Percentiles rank a stretch among this genome's conserved stretches.
These are phyloP conservation scores for Trichosporon sp. DNA, from an alignment of 1,284 basidiomycete species.

Conservation along the genomic window DNA sequence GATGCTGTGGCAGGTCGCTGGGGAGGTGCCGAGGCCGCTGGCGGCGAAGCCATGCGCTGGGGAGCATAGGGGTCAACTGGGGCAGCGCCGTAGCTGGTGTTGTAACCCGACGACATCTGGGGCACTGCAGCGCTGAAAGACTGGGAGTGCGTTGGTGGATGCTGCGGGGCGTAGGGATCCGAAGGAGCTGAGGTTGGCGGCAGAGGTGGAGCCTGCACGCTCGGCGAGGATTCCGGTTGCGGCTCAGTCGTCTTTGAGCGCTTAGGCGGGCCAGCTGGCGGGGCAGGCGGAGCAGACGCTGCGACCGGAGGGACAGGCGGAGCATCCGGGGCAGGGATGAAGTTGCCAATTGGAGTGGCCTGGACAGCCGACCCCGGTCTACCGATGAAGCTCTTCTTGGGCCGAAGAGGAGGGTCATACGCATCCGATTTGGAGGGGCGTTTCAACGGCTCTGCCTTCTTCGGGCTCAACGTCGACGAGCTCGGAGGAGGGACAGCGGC, in stretches of 20 bases:
- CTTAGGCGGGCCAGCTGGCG: slow-evolving; percentile 31
- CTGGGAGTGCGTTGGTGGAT: neutral
- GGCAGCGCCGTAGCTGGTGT: neutral
- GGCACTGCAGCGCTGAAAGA: neutral
- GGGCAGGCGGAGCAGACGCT: slow-evolving; percentile 16
- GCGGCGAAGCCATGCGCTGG: neutral
- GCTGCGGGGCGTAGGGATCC: neutral
- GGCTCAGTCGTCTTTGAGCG: slow-evolving; percentile 8
- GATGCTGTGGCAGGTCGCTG: slow-evolving; percentile 11
- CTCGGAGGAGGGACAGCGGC: slow-evolving; percentile 17
- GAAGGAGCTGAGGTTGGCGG: neutral
- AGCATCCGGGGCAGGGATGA: slow-evolving; percentile 8
- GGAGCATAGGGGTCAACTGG: slow-evolving; percentile 3
- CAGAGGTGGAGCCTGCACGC: neutral
- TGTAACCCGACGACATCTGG: neutral
- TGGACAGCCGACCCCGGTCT: neutral
- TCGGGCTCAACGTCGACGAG: slow-evolving; percentile 4
- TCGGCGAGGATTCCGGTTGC: neutral
- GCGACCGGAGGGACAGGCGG: slow-evolving; percentile 10
- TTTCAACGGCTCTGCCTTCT: slow-evolving; percentile 26
- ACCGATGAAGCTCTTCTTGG: slow-evolving; percentile 36
- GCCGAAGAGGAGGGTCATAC: slow-evolving; percentile 41
- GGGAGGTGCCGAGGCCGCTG: slow-evolving; percentile 4
- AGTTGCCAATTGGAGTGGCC: neutral
- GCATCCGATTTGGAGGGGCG: slow-evolving; percentile 38